Evolutionary conservation across 768 basidiomycete genomes (phyloP), one percentile per base, ranked within the genome.

Genomic region (Leccinum fibrillosum): DNA sequence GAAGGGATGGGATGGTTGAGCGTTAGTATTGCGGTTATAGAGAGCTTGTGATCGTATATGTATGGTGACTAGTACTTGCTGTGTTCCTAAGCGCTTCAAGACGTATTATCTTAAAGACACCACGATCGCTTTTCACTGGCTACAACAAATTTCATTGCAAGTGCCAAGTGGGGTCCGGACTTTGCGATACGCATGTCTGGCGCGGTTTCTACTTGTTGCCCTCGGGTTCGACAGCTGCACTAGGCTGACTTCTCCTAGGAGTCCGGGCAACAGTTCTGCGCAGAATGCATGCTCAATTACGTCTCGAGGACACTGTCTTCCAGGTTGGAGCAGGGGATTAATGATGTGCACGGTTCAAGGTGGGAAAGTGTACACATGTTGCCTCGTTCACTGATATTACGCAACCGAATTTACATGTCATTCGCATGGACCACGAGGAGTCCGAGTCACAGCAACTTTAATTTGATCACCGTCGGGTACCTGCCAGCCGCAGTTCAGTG

Each of bases 11-110:
- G 42, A 54, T 53, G 7, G 28, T 32, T 15, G 42, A 32, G 62
- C 56, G 67, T 56, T 49, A 5, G 57, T 35, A 39, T 12, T 55
- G 66, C 56, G 66, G 64, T 34, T 32, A 51, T 54, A 65, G 23
- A 39, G 44, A 52, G 50, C 28, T 32, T 42, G 50, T n/a, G 34
- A 34, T 34, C 34, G 34, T 35, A 35, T 35, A 35, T 35, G 19
- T 44, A n/a, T 4, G 21, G 7, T n/a, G 28, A 57, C 60, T 59
- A 49, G 54, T 58, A 55, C 26, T 61, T 70, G 26, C 57, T 66
- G 63, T 68, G 54, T 30, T 10, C 10, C 5, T n/a, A 53, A 26
- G 64, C 64, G 64, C 64, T 59, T 62, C 34, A 32, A 13, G 21
- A 42, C 12, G 34, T 17, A 28, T 11, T 13, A 15, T 15, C 15